Base-by-base conservation (phyloP, 805 yeast species). In the Starmerella bombicola region DNA sequence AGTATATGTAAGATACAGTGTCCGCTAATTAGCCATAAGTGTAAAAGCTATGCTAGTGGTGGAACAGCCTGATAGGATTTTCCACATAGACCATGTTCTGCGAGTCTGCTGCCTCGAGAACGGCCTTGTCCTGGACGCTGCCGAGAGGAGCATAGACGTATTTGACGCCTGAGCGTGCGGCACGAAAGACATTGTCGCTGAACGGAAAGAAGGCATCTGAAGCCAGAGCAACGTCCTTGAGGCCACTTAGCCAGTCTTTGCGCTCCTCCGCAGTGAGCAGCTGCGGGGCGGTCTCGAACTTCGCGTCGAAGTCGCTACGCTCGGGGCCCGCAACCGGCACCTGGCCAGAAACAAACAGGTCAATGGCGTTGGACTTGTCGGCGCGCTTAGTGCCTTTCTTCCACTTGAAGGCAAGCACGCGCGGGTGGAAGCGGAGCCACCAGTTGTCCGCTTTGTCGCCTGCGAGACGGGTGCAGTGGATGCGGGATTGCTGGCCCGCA, bases 151-250 rank as follows among this genome's bases (percentile, higher is more conserved):
- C 98, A 56, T 95, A 93, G 60, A 91, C 72, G 68, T 69, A 91
- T 65, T 83, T 84, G 55, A 86, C 99, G 62, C 99, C 99, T 16
- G 93, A 80, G 70, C 82, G 77, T 38, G 78, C 95, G 50, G 97
- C 97, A 64, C 99, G 78, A 76, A 88, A 85, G 54, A 91, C 95
- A 60, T 91, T 91, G 65, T 91, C 99, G 52, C 97, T 91, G 91
- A 91, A 91, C 66, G 99, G 99, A 93, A 91, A 91, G 76, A 91
- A 91, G 22, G 99, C 99, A 62, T 91, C 99, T 3, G 96, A 85
- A 15, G 95, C 80, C 54, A 86, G 70, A 10, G 97, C 85, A 42
- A 91, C 99, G 55, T 82, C 77, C 45, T 68, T 74, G 62, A 85
- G 72, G 67, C 85, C 75, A 47, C 66, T 55, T 51, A 80, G 65